These are phyloP conservation scores for Lycium ferocissimum DNA, from an alignment of 257 asterid species.

Conservation along the genomic window DNA sequence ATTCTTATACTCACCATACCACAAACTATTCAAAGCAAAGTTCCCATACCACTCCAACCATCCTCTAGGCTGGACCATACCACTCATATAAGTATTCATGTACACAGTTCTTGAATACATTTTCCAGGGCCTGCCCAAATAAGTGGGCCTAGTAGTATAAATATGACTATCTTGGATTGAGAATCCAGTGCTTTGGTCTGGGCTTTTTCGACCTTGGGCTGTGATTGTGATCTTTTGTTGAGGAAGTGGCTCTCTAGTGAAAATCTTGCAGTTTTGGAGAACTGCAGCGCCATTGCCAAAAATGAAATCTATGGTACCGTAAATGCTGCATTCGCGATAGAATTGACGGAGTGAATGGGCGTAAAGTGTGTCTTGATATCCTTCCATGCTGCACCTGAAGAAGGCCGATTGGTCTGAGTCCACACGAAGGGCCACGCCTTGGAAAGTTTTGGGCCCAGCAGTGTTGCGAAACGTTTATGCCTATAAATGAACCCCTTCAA, in stretches of 20 bases:
- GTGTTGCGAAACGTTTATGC: conserved; percentile 96
- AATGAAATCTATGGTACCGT: conserved; percentile 96
- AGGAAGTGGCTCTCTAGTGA: conserved; percentile 74
- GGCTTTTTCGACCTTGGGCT: conserved; percentile 91
- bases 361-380: conserved; percentile 93
- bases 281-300: conserved; percentile 98
- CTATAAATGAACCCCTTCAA: conserved; percentile 92
- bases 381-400: conserved; percentile 97
- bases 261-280: conserved; percentile 82
- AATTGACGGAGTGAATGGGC: conserved; percentile 96
- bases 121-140: conserved; percentile 92
- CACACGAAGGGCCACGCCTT: conserved; percentile 93
- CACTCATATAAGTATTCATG: conserved; percentile 80
- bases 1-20: conserved; percentile 93
- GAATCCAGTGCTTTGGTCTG: conserved; percentile 89
- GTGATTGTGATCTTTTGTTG: conserved; percentile 90
- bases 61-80: conserved; percentile 89
- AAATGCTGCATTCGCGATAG: conserved; percentile 88
- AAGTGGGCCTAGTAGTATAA: conserved; percentile 77
- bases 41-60: conserved; percentile 95
- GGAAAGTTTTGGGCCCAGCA: conserved; percentile 83
- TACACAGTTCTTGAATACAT: conserved; percentile 76
- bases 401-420: conserved; percentile 96
- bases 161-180: conserved; percentile 73
- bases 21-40: conserved; percentile 70